Conservation (phyloP, 1,284 basidiomycete species). For the Mycosarcoma mackinlayi region DNA sequence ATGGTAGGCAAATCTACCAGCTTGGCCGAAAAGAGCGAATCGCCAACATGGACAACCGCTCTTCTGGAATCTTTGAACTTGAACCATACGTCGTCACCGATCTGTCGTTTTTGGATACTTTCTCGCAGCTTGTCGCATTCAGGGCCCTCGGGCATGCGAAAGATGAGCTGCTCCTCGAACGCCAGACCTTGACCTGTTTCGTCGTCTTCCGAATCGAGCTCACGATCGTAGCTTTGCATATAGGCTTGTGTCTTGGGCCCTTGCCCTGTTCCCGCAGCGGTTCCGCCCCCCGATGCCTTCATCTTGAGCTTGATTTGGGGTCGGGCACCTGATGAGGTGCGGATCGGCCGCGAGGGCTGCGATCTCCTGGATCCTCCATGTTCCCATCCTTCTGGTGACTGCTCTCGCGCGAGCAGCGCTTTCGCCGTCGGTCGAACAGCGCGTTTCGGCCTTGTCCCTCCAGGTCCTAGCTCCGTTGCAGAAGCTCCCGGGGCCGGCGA, state of each 20-base stretch:
- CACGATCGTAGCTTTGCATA: slow-evolving; percentile 76
- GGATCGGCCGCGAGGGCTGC: slow-evolving; percentile 34
- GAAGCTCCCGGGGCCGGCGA: slow-evolving; percentile 23
- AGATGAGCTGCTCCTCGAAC: slow-evolving; percentile 97
- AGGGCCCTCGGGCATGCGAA: slow-evolving; percentile 86
- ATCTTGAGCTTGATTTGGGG: slow-evolving; percentile 56
- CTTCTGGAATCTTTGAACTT: slow-evolving; percentile 97
- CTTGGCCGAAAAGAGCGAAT: slow-evolving; percentile 85
- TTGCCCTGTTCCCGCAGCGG: slow-evolving; percentile 46
- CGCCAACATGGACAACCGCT: slow-evolving; percentile 88
- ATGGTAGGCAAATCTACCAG: slow-evolving; percentile 95
- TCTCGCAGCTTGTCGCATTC: slow-evolving; percentile 65
- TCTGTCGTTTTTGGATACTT: slow-evolving; percentile 79
- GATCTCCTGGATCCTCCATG: slow-evolving; percentile 33
- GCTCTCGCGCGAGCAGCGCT: slow-evolving; percentile 43
- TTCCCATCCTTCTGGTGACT: slow-evolving; percentile 49
- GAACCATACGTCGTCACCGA: slow-evolving; percentile 89
- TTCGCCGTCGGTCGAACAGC: slow-evolving; percentile 45
- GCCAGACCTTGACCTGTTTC: slow-evolving; percentile 74
- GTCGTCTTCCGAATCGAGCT: slow-evolving; percentile 94
- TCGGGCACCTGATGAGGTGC: slow-evolving; percentile 40
- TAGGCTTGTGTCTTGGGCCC: slow-evolving; percentile 64
- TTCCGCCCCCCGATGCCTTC: slow-evolving; percentile 44
- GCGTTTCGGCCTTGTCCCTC: slow-evolving; percentile 37
- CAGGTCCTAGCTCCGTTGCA: slow-evolving; percentile 3